Percentiles rank a stretch among this genome's conserved stretches.
Evolutionary conservation across 2,329 filamentous ascomycete genomes (phyloP).

Genomic region (Corniculantispora saksenae): DNA sequence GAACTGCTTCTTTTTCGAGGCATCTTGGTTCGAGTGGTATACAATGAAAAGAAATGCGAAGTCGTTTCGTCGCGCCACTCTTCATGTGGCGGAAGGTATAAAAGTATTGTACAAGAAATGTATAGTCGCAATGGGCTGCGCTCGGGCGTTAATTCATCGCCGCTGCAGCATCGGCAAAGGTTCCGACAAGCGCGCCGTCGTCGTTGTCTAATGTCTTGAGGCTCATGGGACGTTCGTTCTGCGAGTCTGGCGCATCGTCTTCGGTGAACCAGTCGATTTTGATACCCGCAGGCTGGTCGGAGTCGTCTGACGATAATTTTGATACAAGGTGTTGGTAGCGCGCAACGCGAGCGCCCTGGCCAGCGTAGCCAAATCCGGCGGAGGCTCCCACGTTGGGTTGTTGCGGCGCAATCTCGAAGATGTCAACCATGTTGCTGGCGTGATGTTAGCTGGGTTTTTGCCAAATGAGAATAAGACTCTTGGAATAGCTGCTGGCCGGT

Average conservation of each 20-base stretch:
- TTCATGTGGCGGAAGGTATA: slow-evolving; percentile 9
- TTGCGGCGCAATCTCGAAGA: slow-evolving; percentile 64
- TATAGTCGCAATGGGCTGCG: neutral
- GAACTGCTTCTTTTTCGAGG: neutral
- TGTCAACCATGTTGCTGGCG: slow-evolving; percentile 64
- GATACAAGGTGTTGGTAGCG: slow-evolving; percentile 64
- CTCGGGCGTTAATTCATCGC: slow-evolving; percentile 43
- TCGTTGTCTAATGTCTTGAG: slow-evolving; percentile 37
- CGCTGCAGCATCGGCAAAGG: slow-evolving; percentile 60
- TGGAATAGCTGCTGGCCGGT: neutral
- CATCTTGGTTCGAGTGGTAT: neutral
- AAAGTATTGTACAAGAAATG: slow-evolving; percentile 15
- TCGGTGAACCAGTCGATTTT: slow-evolving; percentile 59
- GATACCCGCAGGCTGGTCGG: slow-evolving; percentile 41
- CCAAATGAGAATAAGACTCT: neutral
- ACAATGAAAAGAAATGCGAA: slow-evolving; percentile 4
- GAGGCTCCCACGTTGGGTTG: slow-evolving; percentile 40
- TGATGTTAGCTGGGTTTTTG: slow-evolving; percentile 7
- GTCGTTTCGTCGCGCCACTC: slow-evolving; percentile 7
- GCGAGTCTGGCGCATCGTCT: slow-evolving; percentile 50
- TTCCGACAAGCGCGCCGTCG: slow-evolving; percentile 53
- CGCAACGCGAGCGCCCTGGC: slow-evolving; percentile 56
- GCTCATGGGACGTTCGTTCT: slow-evolving; percentile 38
- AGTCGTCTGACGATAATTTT: slow-evolving; percentile 53
- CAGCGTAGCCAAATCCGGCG: slow-evolving; percentile 49